phyloP scores from a whole-genome alignment of 1,139 yeast species.

The Tardiomyces blankii region DNA sequence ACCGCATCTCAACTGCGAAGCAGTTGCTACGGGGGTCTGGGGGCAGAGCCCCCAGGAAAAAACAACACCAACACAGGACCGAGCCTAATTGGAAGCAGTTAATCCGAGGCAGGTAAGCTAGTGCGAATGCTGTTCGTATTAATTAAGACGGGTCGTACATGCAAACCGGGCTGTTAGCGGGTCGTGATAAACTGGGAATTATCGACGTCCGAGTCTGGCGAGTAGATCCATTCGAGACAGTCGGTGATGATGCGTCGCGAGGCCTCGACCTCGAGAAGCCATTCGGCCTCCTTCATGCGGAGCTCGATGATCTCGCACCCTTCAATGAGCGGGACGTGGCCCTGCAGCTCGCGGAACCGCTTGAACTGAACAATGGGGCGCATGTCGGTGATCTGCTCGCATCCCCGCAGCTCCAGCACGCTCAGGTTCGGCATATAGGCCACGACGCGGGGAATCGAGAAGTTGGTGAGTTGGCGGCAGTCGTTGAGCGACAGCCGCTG shows the following conservation, averaged over 20 bases:
- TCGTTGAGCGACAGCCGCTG: slow-evolving; percentile 70
- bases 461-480: slow-evolving; percentile 55
- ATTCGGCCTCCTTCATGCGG: slow-evolving; percentile 51
- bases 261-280: slow-evolving; percentile 44
- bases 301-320: slow-evolving; percentile 60
- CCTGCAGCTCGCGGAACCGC: slow-evolving; percentile 44
- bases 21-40: no score
- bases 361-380: slow-evolving; percentile 59
- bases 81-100: no score
- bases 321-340: slow-evolving; percentile 51
- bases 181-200: neutral
- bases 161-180: no score
- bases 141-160: no score
- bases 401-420: slow-evolving; percentile 69
- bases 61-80: no score
- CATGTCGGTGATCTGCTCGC: slow-evolving; percentile 46
- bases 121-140: no score
- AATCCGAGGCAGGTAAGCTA: no score
- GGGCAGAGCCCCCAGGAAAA: no score
- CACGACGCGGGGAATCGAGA: slow-evolving; percentile 53
- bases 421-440: slow-evolving; percentile 48
- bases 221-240: slow-evolving; percentile 25
- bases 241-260: slow-evolving; percentile 29
- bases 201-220: slow-evolving; percentile 18
- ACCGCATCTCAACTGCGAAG: no score